Base-by-base conservation (phyloP, 257 asterid genomes). In the Henckelia pumila region DNA sequence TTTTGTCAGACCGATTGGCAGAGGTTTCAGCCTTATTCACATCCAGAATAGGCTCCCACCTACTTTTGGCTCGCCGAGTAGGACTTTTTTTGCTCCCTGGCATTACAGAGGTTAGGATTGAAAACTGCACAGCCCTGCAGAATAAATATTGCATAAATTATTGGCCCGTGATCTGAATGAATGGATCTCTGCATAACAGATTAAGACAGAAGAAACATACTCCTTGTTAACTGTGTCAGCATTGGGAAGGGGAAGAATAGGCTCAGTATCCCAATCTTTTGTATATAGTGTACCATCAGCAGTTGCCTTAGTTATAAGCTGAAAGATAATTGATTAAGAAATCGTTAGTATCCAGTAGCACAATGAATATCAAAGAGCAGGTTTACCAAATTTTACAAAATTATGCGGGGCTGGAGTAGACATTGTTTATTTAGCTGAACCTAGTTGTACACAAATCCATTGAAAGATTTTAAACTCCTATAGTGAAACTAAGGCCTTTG, bases 31-130 rank as follows among this genome's bases (percentile, higher is more conserved):
- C 75, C 70, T 73, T 65, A 73, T 80, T 86, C 73, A 82, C 96
- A 75, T 91, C 96, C 71, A 76, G 69, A 64, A 89, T 37, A 61
- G 99, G 99, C 78, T 87, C 99, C 99, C 99, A 94, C 85, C 99
- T 81, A 74, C 99, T 94, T 88, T 94, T 94, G 74, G 79, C 76
- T 71, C 96, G 89, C 79, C 91, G 88, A 72, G 77, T 79, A 64
- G 98, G 97, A 81, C 97, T 85, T 78, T 71, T 89, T 73, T 71
- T 86, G 74, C 73, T 84, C 83, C 85, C 89, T 64, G 81, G 80
- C 60, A 75, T 56, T 30, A 81, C 80, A 66, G 85, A 73, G 50
- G 72, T 62, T 30, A 81, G 85, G 33, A 77, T 29, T 17, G 84
- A 80, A 80, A 83, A 81, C 24, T 69, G 76, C 13, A 32, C 21